Evolutionary conservation across 2,329 filamentous ascomycete genomes (phyloP).

Genomic region (Bertia moriformis): DNA sequence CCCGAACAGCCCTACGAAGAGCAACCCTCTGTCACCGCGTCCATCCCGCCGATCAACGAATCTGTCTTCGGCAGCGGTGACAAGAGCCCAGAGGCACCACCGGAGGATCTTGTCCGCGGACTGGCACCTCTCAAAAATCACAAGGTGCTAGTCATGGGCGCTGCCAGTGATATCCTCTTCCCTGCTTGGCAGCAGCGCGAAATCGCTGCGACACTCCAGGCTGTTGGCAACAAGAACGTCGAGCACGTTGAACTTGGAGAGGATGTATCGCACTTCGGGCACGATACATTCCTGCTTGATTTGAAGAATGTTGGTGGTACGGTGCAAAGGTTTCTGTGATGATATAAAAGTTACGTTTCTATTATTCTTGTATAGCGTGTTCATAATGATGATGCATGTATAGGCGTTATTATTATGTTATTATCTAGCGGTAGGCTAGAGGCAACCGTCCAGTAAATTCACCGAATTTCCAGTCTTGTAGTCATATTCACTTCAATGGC

Average conservation of each 20-base stretch:
- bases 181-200: conserved; percentile 97
- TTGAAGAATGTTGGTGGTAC: conserved; percentile 80
- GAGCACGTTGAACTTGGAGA: conserved; percentile 84
- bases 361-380: too few relatives aligned
- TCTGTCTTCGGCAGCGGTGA: not conserved
- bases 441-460: too few relatives aligned
- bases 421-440: too few relatives aligned
- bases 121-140: conserved; percentile 59
- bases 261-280: conserved; percentile 86
- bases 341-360: too few relatives aligned
- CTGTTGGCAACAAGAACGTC: conserved; percentile 66
- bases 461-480: too few relatives aligned
- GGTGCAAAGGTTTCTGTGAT: conserved; percentile 59
- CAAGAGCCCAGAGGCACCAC: conserved; percentile 35
- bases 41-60: conserved; percentile 11
- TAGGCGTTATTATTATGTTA: too few relatives aligned
- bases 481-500: too few relatives aligned
- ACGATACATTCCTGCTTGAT: conserved; percentile 91
- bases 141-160: conserved; percentile 78
- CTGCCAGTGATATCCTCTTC: conserved; percentile 90
- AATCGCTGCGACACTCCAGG: conserved; percentile 68
- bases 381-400: too few relatives aligned
- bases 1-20: conserved; percentile 79
- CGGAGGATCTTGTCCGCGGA: conserved; percentile 66
- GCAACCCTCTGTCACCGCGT: conserved; percentile 32